A percentile compares a stretch with the other conserved stretches of the same genome.
These are phyloP conservation scores for Saccharomycopsis schoenii DNA, from an alignment of 805 yeast species.

Conservation along the genomic window DNA sequence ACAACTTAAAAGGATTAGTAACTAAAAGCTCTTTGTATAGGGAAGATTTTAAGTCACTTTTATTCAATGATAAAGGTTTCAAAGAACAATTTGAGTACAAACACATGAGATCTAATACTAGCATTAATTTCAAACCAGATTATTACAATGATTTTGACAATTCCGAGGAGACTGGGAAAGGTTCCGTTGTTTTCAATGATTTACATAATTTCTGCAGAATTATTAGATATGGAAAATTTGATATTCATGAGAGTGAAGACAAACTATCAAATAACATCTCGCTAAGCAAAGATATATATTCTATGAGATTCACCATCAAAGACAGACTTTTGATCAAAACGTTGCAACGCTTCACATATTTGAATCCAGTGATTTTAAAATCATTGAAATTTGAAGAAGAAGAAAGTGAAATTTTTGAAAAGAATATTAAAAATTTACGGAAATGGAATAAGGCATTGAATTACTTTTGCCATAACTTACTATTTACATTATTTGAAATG, in stretches of 20 bases:
- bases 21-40: conserved; percentile 9
- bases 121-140: conserved; percentile 11
- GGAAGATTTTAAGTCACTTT: conserved; percentile 9
- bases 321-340: not conserved
- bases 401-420: not conserved
- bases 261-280: conserved; percentile 11
- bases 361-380: not conserved
- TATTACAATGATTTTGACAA: conserved; percentile 2
- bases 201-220: conserved; percentile 9
- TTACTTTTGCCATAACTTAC: conserved; percentile 7
- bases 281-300: not conserved
- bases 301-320: not conserved
- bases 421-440: conserved; percentile 4
- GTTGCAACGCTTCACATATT: not conserved
- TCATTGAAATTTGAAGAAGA: not conserved
- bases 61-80: conserved; percentile 16
- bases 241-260: conserved; percentile 1
- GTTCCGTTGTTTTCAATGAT: conserved; percentile 9
- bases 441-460: not conserved
- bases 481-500: conserved; percentile 14
- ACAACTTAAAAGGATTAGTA: conserved; percentile 9
- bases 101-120: conserved; percentile 12
- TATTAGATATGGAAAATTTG: conserved; percentile 6
- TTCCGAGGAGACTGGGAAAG: conserved; percentile 1
- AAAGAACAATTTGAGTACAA: conserved; percentile 12